A percentile compares a stretch with the other conserved stretches of the same genome.
These are phyloP conservation scores for Leishmania amazonensis DNA, from an alignment of 208 protist genomes.

Conservation along the genomic window DNA sequence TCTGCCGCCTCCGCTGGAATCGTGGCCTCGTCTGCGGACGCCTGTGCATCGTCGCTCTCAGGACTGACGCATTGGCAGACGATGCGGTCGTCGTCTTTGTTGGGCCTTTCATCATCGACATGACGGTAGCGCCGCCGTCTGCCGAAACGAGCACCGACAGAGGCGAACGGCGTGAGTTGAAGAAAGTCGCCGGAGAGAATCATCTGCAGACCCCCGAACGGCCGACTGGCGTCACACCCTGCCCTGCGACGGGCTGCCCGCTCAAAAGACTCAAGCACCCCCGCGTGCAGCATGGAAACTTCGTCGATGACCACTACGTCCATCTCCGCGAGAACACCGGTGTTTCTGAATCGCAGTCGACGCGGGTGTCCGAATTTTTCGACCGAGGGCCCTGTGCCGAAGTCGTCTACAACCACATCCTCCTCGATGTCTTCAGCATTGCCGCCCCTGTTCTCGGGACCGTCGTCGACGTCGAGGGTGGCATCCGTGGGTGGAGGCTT, in stretches of 20 bases:
- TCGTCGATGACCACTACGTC: slow-evolving; percentile 90
- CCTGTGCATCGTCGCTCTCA: not conserved
- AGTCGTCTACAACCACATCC: not conserved
- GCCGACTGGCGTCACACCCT: slow-evolving; percentile 31
- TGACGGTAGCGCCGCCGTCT: not conserved
- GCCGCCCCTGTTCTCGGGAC: slow-evolving; percentile 9
- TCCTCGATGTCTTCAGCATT: not conserved
- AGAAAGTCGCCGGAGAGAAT: slow-evolving; percentile 94
- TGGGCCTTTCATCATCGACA: no score
- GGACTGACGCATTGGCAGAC: not conserved
- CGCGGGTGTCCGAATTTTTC: not conserved
- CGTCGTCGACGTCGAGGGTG: slow-evolving; percentile 22
- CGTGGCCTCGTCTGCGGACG: no score
- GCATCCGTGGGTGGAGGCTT: not conserved
- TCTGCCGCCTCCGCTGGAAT: not conserved
- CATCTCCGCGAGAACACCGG: slow-evolving; percentile 2
- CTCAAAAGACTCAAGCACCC: slow-evolving; percentile 85
- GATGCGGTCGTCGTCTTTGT: not conserved
- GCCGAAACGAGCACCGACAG: not conserved
- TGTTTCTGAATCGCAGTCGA: slow-evolving; percentile 24
- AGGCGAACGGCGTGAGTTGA: slow-evolving; percentile 81
- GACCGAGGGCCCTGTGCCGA: not conserved
- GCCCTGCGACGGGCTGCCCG: slow-evolving; percentile 54
- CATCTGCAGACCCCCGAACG: slow-evolving; percentile 93
- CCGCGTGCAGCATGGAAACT: slow-evolving; percentile 88